Evolutionary conservation across 257 asterid genomes (phyloP).

Genomic region (Gardenia jasminoides): DNA sequence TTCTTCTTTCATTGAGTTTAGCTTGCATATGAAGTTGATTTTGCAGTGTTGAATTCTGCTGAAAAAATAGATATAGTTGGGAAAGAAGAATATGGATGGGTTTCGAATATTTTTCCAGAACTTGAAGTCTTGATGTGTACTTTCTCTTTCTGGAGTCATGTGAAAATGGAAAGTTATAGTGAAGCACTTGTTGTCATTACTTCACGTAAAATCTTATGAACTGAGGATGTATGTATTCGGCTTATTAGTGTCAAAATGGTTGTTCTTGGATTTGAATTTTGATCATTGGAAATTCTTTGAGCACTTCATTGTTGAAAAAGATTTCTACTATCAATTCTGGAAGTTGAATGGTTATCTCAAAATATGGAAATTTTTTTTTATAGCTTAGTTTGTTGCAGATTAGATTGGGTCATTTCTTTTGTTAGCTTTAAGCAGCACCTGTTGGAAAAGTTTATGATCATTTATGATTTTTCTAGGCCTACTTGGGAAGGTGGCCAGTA

Average conservation of each 20-base stretch:
- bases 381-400: not conserved
- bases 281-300: not conserved
- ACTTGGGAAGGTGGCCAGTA: slow-evolving; percentile 96
- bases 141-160: not conserved
- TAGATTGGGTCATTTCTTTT: not conserved
- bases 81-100: not conserved
- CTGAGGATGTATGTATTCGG: not conserved
- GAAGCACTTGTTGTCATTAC: not conserved
- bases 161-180: not conserved
- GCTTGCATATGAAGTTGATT: not conserved
- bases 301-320: not conserved
- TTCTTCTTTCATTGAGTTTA: not conserved
- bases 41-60: not conserved
- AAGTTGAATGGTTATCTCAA: not conserved
- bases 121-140: not conserved
- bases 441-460: slow-evolving; percentile 8
- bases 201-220: not conserved
- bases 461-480: slow-evolving; percentile 54
- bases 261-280: not conserved
- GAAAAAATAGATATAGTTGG: not conserved
- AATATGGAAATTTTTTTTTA: not conserved
- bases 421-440: not conserved
- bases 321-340: not conserved
- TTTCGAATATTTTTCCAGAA: not conserved
- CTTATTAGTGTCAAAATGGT: not conserved